Percentiles rank a stretch among this genome's conserved stretches.
phyloP scores from a whole-genome alignment of 345 rosid species.

The Raphanus sativus region DNA sequence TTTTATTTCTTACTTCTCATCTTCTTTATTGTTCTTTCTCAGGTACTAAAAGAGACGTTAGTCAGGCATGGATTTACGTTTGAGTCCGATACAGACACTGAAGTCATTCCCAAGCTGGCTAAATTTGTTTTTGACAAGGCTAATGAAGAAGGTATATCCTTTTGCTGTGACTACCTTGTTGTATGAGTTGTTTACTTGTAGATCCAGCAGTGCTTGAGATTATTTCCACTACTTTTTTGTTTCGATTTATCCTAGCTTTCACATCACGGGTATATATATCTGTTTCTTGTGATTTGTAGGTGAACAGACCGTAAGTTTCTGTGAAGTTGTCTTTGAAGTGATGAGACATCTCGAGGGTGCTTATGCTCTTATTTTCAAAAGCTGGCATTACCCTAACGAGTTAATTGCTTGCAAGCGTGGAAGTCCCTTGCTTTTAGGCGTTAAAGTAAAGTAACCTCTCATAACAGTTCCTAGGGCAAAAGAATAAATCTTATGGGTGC shows the following conservation, averaged over 20 bases:
- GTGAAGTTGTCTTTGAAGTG: slow-evolving; percentile 93
- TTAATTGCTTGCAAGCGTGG: slow-evolving; percentile 96
- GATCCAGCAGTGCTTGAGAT: neutral
- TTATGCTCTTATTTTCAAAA: slow-evolving; percentile 93
- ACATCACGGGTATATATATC: neutral
- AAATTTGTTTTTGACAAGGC: slow-evolving; percentile 89
- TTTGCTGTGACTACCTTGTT: neutral
- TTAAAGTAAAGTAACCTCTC: slow-evolving; percentile 66
- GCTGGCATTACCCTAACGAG: slow-evolving; percentile 90
- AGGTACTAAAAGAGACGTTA: slow-evolving; percentile 79
- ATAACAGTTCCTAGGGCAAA: neutral
- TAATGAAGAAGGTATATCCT: slow-evolving; percentile 61
- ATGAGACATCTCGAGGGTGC: slow-evolving; percentile 99
- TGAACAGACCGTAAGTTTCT: slow-evolving; percentile 64
- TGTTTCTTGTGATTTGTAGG: slow-evolving; percentile 47
- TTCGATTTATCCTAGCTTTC: neutral
- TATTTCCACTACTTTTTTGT: neutral
- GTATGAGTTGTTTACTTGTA: neutral
- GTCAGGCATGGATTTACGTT: slow-evolving; percentile 83
- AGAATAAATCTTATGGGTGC: neutral
- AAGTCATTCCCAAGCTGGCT: slow-evolving; percentile 96
- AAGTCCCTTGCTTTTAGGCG: slow-evolving; percentile 89
- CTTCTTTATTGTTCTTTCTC: too few species aligned
- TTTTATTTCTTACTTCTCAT: too few species aligned
- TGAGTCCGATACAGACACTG: slow-evolving; percentile 92